Evolutionary conservation across 306 rosid species (phyloP).

Genomic region (Rosa multiflora): DNA sequence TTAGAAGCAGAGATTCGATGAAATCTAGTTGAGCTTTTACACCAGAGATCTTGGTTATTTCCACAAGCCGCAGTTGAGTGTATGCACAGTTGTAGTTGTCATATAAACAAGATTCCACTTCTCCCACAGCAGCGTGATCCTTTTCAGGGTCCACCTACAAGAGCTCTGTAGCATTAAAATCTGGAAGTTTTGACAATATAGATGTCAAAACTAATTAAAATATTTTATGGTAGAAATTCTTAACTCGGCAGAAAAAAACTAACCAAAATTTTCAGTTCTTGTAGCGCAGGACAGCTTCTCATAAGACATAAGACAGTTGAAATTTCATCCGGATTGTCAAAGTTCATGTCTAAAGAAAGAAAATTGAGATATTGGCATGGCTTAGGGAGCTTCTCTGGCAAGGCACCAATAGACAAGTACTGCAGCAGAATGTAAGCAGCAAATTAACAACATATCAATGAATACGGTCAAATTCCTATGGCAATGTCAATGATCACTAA

Average conservation of each 20-base stretch:
- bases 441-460: not conserved
- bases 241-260: constrained; percentile 1
- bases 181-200: not conserved
- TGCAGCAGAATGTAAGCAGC: constrained; percentile 27
- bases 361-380: constrained; percentile 39
- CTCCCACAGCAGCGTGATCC: constrained; percentile 13
- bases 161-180: not conserved
- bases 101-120: constrained; percentile 25
- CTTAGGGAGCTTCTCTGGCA: constrained; percentile 42
- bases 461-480: not conserved
- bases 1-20: constrained; percentile 42
- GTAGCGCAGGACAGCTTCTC: constrained; percentile 57
- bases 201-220: too few relatives aligned
- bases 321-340: constrained; percentile 44
- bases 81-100: constrained; percentile 21
- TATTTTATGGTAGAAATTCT: not conserved
- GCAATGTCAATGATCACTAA: not conserved
- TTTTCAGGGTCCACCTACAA: constrained; percentile 38
- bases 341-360: constrained; percentile 49
- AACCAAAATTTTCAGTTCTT: constrained; percentile 47
- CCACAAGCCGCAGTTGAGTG: constrained; percentile 43
- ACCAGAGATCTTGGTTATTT: constrained; percentile 39
- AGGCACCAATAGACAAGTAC: constrained; percentile 43
- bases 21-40: constrained; percentile 46
- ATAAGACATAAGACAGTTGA: constrained; percentile 48